phyloP scores from a whole-genome alignment of 768 basidiomycete genomes.

The Gloeostereum incarnatum region DNA sequence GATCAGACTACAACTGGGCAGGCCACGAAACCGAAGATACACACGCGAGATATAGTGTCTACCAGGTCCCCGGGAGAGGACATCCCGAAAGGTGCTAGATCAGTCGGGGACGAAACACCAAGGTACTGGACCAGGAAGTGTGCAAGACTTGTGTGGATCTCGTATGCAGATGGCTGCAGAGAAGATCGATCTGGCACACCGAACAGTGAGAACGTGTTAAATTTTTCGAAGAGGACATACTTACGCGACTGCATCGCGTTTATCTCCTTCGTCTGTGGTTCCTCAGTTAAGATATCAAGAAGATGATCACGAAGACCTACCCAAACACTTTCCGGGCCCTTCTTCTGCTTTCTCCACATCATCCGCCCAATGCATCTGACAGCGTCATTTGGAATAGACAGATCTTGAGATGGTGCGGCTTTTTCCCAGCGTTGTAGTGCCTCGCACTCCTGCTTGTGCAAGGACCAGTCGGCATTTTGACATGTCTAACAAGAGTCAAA shows the following conservation, averaged over 20 bases:
- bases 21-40: constrained; percentile 5
- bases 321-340: constrained; percentile 46
- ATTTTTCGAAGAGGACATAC: constrained; percentile 15
- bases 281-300: background rate
- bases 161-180: constrained; percentile 35
- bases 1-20: background rate
- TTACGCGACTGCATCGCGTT: constrained; percentile 70
- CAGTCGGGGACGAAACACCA: constrained; percentile 45
- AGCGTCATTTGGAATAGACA: constrained; percentile 62
- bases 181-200: constrained; percentile 54
- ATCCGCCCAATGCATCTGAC: constrained; percentile 73
- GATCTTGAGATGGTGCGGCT: constrained; percentile 34
- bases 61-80: constrained; percentile 54
- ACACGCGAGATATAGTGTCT: constrained; percentile 62
- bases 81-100: constrained; percentile 50
- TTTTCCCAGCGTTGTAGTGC: constrained; percentile 54
- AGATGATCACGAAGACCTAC: constrained; percentile 25
- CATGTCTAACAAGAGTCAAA: constrained; percentile 35
- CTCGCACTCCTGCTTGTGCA: constrained; percentile 73
- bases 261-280: constrained; percentile 48
- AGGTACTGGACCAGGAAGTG: constrained; percentile 70
- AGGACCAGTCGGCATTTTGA: constrained; percentile 63
- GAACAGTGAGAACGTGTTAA: constrained; percentile 3
- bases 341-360: constrained; percentile 52
- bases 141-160: constrained; percentile 61